Percentiles rank a stretch among this genome's conserved stretches.
Evolutionary conservation across 2,329 filamentous ascomycete genomes (phyloP).

Genomic region (Clonostachys sp.): DNA sequence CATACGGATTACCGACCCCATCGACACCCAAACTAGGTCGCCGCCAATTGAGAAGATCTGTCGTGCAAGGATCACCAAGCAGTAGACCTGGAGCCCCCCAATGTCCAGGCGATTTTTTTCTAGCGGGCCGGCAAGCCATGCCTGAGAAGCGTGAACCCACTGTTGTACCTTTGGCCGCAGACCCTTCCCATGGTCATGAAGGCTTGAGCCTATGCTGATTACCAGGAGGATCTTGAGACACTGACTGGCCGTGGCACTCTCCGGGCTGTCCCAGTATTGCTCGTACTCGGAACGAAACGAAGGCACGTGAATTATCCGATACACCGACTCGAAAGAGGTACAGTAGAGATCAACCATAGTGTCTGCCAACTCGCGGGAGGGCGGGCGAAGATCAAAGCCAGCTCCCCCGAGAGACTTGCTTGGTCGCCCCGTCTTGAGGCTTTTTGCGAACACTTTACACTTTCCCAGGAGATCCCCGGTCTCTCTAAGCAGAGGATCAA

Average conservation of each 20-base stretch:
- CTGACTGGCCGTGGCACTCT: constrained; percentile 9
- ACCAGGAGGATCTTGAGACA: constrained; percentile 31
- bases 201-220: constrained; percentile 30
- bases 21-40: constrained; percentile 33
- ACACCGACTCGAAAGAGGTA: constrained; percentile 39
- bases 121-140: constrained; percentile 32
- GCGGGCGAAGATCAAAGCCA: constrained; percentile 13
- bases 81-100: constrained; percentile 30
- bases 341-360: constrained; percentile 40
- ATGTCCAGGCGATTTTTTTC: constrained; percentile 24
- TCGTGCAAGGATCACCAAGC: constrained; percentile 28
- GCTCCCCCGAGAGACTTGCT: constrained; percentile 15
- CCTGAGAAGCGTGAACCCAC: constrained; percentile 33
- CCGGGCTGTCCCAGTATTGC: constrained; percentile 34
- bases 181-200: constrained; percentile 14
- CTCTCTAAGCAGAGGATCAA: constrained; percentile 11
- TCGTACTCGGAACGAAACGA: constrained; percentile 45
- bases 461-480: constrained; percentile 19
- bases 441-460: constrained; percentile 23
- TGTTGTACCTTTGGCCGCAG: constrained; percentile 20
- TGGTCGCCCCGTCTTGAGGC: constrained; percentile 23
- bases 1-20: constrained; percentile 30
- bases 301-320: constrained; percentile 47
- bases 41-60: constrained; percentile 34
- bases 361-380: constrained; percentile 27